These are phyloP conservation scores for Agarophyton chilense DNA, from an alignment of 23 red algal genomes.

Conservation along the genomic window DNA sequence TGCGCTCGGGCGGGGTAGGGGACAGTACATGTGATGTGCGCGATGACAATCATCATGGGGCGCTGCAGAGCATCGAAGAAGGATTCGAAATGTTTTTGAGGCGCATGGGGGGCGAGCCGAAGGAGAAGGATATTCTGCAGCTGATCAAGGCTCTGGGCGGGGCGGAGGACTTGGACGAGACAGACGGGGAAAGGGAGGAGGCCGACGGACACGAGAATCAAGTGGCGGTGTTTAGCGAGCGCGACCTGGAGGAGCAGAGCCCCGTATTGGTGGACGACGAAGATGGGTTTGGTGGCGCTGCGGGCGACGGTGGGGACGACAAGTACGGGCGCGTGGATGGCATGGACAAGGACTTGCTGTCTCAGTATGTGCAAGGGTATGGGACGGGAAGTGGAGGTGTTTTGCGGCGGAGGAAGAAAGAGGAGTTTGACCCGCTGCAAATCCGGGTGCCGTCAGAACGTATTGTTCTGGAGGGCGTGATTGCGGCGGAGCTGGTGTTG, in stretches of 20 bases:
- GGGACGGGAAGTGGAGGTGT: neutral
- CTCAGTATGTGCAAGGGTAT: neutral
- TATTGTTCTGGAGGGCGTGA: neutral
- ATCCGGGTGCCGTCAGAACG: conserved; percentile 11
- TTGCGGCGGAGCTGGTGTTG: conserved; percentile 15
- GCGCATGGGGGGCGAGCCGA: conserved; percentile 17
- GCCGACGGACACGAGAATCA: neutral
- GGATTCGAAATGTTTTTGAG: conserved; percentile 31
- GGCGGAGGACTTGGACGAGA: too few relatives aligned
- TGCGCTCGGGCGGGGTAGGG: neutral
- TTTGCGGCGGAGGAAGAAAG: neutral
- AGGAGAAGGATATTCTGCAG: neutral
- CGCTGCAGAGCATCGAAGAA: neutral
- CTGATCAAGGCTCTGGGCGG: neutral
- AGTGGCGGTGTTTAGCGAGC: neutral
- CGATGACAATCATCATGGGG: neutral
- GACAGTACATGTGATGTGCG: neutral
- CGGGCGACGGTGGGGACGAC: neutral
- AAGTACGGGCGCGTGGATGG: neutral
- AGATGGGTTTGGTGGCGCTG: neutral
- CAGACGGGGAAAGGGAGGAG: too few relatives aligned
- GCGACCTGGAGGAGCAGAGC: conserved; percentile 16
- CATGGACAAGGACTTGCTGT: neutral
- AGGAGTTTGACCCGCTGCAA: neutral
- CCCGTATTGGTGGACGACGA: conserved; percentile 17